Evolutionary conservation across 2,329 filamentous ascomycete genomes (phyloP).

Genomic region (Cyclaneusma minus): DNA sequence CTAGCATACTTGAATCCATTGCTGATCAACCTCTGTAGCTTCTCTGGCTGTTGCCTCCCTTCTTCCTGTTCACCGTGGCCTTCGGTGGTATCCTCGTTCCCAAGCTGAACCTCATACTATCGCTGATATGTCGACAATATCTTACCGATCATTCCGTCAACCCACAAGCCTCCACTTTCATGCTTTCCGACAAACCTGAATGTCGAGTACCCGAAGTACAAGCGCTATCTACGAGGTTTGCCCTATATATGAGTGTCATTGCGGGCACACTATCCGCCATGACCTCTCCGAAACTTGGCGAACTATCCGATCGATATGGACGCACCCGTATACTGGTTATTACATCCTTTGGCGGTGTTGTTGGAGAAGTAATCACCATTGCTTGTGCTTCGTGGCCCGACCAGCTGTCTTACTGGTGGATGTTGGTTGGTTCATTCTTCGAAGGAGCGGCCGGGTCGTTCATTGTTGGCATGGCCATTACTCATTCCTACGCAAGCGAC

Average conservation of each 20-base stretch:
- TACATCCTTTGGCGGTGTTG: constrained; percentile 57
- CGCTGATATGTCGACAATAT: constrained; percentile 72
- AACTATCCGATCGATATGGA: constrained; percentile 76
- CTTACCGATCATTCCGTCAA: constrained; percentile 48
- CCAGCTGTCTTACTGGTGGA: constrained; percentile 56
- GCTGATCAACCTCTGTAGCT: constrained; percentile 35
- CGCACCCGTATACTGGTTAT: constrained; percentile 60
- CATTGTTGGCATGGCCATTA: constrained; percentile 61
- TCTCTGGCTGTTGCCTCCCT: constrained; percentile 70
- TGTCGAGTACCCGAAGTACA: constrained; percentile 72
- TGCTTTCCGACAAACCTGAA: constrained; percentile 58
- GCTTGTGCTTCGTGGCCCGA: constrained; percentile 63
- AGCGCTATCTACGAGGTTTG: constrained; percentile 61
- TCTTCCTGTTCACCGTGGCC: constrained; percentile 67
- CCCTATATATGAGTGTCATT: constrained; percentile 58
- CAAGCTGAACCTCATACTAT: constrained; percentile 72
- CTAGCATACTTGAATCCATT: constrained; percentile 1
- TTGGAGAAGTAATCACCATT: constrained; percentile 63
- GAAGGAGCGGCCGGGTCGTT: constrained; percentile 85
- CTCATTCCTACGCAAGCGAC: constrained; percentile 78
- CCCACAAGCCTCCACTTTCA: constrained; percentile 43
- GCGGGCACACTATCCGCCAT: constrained; percentile 67
- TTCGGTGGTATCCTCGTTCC: constrained; percentile 79
- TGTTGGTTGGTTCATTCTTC: constrained; percentile 60
- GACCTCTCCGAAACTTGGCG: constrained; percentile 67